These are phyloP conservation scores for Acanthamoeba sp. DNA, from an alignment of 208 protist species.

Conservation along the genomic window DNA sequence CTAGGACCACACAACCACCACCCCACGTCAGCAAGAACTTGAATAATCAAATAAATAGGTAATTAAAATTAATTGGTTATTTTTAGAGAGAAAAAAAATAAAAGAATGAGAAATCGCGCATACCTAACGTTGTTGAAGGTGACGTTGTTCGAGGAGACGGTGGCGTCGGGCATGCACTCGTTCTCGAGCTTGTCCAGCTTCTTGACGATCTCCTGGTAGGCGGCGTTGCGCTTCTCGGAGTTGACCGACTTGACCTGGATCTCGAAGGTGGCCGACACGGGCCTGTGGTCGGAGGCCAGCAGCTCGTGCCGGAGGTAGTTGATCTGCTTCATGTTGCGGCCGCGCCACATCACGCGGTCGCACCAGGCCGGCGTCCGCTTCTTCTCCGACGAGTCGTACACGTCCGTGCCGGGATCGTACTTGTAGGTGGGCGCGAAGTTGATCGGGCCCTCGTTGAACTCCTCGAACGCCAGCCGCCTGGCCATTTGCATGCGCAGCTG, in stretches of 20 bases:
- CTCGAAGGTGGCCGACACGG: conserved; percentile 75
- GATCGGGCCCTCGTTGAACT: conserved; percentile 86
- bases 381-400: conserved; percentile 79
- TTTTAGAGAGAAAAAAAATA: neutral
- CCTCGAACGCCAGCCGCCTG: conserved; percentile 83
- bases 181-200: conserved; percentile 87
- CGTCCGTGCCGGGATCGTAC: conserved; percentile 88
- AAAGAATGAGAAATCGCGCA: neutral
- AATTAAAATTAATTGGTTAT: too few relatives aligned
- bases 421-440: conserved; percentile 91
- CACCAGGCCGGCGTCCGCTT: conserved; percentile 88
- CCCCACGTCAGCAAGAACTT: neutral
- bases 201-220: conserved; percentile 85
- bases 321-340: conserved; percentile 66
- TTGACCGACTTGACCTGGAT: conserved; percentile 81
- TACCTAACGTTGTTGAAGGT: conserved; percentile 77
- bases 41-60: too few relatives aligned
- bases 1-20: neutral
- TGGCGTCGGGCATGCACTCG: conserved; percentile 85
- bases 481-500: conserved; percentile 82
- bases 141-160: conserved; percentile 71
- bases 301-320: conserved; percentile 79
- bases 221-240: conserved; percentile 49
- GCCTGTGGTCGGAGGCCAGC: conserved; percentile 87
- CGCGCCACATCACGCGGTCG: conserved; percentile 88